Conservation (phyloP, 352 stramenopile species). For the Globisporangium sylvaticum region DNA sequence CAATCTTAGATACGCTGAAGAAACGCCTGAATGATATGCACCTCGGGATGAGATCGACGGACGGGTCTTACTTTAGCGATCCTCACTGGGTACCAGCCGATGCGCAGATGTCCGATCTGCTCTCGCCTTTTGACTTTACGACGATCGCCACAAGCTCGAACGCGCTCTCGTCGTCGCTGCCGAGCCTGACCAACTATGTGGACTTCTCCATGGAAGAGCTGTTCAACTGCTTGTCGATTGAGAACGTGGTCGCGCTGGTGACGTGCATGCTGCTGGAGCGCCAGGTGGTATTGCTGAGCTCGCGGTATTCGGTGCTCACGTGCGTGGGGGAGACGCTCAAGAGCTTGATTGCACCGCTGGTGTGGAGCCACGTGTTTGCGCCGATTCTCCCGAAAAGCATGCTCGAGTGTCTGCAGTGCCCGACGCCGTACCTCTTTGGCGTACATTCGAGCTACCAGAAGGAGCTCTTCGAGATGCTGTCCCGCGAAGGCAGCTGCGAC, state of each 20-base stretch:
- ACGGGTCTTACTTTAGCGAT: constrained; percentile 50
- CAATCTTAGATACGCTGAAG: constrained; percentile 79
- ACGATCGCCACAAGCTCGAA: constrained; percentile 22
- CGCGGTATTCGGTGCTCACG: constrained; percentile 75
- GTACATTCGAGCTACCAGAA: constrained; percentile 67
- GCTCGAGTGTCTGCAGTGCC: constrained; percentile 81
- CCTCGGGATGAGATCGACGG: constrained; percentile 39
- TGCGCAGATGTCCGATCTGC: constrained; percentile 53
- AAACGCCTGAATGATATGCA: constrained; percentile 64
- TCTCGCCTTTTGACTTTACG: constrained; percentile 65
- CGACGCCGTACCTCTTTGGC: constrained; percentile 85
- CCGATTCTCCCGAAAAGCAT: constrained; percentile 78
- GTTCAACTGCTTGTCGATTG: constrained; percentile 72
- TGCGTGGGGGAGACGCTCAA: constrained; percentile 77
- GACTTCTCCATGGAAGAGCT: constrained; percentile 84
- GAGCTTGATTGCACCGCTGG: constrained; percentile 65
- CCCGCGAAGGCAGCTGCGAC: constrained; percentile 66
- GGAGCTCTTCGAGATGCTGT: constrained; percentile 71
- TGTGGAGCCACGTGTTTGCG: constrained; percentile 86
- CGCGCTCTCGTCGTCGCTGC: constrained; percentile 22
- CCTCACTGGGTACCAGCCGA: constrained; percentile 53
- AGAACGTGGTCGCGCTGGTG: constrained; percentile 64
- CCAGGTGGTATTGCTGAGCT: constrained; percentile 78
- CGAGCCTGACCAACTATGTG: constrained; percentile 53
- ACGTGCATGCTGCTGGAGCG: constrained; percentile 74